A percentile compares a stretch with the other conserved stretches of the same genome.
Conservation (phyloP, 371 early-diverging fungal species). For the Mortierella sp. region DNA sequence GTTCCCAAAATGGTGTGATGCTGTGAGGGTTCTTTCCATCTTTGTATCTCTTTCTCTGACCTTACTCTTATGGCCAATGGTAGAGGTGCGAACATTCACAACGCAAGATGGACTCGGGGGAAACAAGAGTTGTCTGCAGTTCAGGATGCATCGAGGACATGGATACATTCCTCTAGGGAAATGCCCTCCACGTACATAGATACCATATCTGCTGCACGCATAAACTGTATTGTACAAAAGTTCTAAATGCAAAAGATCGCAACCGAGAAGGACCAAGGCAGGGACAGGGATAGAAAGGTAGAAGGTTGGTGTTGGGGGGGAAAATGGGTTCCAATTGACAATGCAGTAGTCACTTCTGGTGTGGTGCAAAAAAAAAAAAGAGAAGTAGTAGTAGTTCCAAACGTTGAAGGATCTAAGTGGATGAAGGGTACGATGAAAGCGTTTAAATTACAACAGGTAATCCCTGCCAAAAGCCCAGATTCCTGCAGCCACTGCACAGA, state of each 20-base stretch:
- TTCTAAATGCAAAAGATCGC: too few species aligned
- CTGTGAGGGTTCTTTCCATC: background rate
- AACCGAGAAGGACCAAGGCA: too few species aligned
- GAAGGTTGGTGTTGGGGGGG: too few species aligned
- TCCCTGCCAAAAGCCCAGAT: conserved; percentile 47
- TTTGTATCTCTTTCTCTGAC: background rate
- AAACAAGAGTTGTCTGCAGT: conserved; percentile 53
- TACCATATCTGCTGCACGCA: background rate
- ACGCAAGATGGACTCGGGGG: conserved; percentile 51
- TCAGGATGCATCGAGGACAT: conserved; percentile 37
- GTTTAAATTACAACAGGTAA: conserved; percentile 17
- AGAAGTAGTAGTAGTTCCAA: background rate
- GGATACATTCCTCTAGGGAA: conserved; percentile 43
- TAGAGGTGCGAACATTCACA: conserved; percentile 51
- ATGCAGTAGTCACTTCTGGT: too few species aligned
- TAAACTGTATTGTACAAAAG: conserved; percentile 3
- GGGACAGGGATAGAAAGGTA: too few species aligned
- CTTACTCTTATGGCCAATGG: too few species aligned
- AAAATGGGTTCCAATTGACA: too few species aligned
- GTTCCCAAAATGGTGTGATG: too few species aligned
- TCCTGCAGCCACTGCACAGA: conserved; percentile 68
- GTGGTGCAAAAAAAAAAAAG: conserved; percentile 1
- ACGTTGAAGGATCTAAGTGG: background rate
- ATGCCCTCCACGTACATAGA: conserved; percentile 31
- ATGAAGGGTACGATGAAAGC: too few species aligned